phyloP scores from a whole-genome alignment of 2,329 filamentous ascomycete genomes.

The Fusarium denticulatum region DNA sequence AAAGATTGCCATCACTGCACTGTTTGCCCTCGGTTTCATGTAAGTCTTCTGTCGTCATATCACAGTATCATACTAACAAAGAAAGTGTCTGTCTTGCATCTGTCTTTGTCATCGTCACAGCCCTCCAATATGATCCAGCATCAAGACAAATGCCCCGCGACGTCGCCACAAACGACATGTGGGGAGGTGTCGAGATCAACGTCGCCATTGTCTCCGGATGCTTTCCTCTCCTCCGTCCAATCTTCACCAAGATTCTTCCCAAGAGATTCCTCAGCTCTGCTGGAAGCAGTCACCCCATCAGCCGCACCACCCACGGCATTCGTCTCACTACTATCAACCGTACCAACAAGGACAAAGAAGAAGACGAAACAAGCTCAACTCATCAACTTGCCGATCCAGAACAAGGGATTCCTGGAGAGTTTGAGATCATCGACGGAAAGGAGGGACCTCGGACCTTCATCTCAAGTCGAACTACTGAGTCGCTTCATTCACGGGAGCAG shows the following conservation, averaged over 20 bases:
- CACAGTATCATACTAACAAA: background rate
- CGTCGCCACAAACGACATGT: constrained; percentile 25
- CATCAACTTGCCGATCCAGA: constrained; percentile 36
- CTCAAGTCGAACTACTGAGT: constrained; percentile 7
- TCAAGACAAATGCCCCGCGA: constrained; percentile 38
- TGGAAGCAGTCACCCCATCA: constrained; percentile 38
- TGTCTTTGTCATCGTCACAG: constrained; percentile 24
- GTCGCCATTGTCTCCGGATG: constrained; percentile 39
- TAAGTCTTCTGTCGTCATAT: constrained; percentile 1
- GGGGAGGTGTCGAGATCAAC: constrained; percentile 37
- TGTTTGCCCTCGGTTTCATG: constrained; percentile 46
- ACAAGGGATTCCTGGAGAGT: constrained; percentile 19
- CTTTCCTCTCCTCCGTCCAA: constrained; percentile 38
- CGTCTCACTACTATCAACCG: constrained; percentile 29
- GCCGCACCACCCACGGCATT: constrained; percentile 24
- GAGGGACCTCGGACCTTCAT: constrained; percentile 24
- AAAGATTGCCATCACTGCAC: constrained; percentile 42
- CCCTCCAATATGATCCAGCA: constrained; percentile 23
- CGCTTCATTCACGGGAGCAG: constrained; percentile 10
- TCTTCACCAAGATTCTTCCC: constrained; percentile 37
- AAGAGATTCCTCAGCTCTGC: constrained; percentile 35
- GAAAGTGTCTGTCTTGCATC: constrained; percentile 35
- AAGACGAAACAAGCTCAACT: constrained; percentile 37
- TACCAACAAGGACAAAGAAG: constrained; percentile 34
- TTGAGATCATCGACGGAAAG: constrained; percentile 12